These are phyloP conservation scores for Ajuga reptans DNA, from an alignment of 305 asterid genomes.

Conservation along the genomic window DNA sequence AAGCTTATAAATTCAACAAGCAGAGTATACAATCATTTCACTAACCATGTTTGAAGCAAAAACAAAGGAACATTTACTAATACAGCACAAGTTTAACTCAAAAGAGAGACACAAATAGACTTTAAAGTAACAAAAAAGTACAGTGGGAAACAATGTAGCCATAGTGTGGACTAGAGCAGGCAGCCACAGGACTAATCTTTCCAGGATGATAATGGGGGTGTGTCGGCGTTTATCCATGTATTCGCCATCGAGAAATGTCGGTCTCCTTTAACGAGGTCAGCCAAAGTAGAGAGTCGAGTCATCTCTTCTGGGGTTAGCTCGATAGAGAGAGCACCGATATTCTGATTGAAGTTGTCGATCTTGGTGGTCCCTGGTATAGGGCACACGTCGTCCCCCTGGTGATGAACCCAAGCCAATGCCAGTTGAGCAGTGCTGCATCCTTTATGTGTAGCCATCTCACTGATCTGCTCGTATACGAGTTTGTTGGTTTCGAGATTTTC, in stretches of 20 bases:
- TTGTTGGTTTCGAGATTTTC: conserved; percentile 39
- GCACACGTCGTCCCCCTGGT: conserved; percentile 40
- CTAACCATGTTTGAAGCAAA: background rate
- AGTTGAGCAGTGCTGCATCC: conserved; percentile 49
- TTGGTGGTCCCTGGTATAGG: conserved; percentile 59
- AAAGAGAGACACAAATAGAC: no score
- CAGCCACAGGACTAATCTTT: conserved; percentile 24
- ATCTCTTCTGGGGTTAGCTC: conserved; percentile 38
- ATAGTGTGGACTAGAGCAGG: background rate
- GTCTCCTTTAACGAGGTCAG: conserved; percentile 39
- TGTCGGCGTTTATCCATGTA: conserved; percentile 39
- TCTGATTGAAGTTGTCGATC: conserved; percentile 43
- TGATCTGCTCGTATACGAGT: conserved; percentile 26
- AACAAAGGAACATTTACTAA: background rate
- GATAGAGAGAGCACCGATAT: conserved; percentile 42
- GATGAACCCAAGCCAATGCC: conserved; percentile 31
- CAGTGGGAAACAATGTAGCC: no score
- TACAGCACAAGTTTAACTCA: background rate
- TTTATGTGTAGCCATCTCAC: conserved; percentile 32
- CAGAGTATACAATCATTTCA: background rate
- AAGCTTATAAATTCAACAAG: no score
- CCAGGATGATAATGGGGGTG: conserved; percentile 61
- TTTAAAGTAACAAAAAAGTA: no score
- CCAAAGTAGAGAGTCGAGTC: conserved; percentile 35
- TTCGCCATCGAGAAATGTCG: conserved; percentile 20